Conservation (phyloP, 1,139 yeast genomes). For the Pichia sp. region DNA sequence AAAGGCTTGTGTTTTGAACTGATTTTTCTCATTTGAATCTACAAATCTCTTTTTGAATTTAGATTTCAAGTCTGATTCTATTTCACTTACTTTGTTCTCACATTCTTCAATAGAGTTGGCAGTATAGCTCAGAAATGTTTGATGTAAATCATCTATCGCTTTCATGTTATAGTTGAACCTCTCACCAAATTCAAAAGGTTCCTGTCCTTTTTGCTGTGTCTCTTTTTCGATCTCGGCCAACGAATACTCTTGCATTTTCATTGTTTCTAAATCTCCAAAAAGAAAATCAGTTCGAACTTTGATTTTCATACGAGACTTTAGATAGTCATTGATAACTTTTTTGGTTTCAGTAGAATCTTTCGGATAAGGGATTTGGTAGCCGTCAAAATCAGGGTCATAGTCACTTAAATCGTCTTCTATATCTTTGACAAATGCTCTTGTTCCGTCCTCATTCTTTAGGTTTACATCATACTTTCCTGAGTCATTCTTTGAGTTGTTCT, state of each 20-base stretch:
- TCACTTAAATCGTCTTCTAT: slow-evolving; percentile 18
- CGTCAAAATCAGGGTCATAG: slow-evolving; percentile 15
- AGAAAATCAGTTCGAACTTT: slow-evolving; percentile 39
- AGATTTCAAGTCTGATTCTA: slow-evolving; percentile 22
- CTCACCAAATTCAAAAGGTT: slow-evolving; percentile 9
- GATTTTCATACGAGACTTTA: slow-evolving; percentile 22
- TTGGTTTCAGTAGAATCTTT: slow-evolving; percentile 1
- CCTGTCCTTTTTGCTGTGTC: neutral
- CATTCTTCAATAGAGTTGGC: slow-evolving; percentile 11
- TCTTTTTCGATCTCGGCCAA: slow-evolving; percentile 26
- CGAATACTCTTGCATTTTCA: slow-evolving; percentile 39
- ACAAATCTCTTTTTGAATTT: slow-evolving; percentile 18
- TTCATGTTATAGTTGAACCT: slow-evolving; percentile 16
- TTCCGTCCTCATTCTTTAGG: too few relatives aligned
- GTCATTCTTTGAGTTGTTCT: neutral
- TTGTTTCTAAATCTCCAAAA: slow-evolving; percentile 46
- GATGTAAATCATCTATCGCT: slow-evolving; percentile 19
- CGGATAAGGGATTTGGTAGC: slow-evolving; percentile 1
- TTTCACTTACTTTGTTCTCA: slow-evolving; percentile 18
- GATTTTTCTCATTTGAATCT: slow-evolving; percentile 14
- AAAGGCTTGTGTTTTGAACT: slow-evolving; percentile 14
- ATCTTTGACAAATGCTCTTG: neutral
- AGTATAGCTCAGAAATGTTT: slow-evolving; percentile 16
- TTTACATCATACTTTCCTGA: too few relatives aligned
- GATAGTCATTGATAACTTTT: slow-evolving; percentile 12